A percentile compares a stretch with the other conserved stretches of the same genome.
These are phyloP conservation scores for Ganoderma sinense DNA, from an alignment of 1,284 basidiomycete genomes.

Conservation along the genomic window DNA sequence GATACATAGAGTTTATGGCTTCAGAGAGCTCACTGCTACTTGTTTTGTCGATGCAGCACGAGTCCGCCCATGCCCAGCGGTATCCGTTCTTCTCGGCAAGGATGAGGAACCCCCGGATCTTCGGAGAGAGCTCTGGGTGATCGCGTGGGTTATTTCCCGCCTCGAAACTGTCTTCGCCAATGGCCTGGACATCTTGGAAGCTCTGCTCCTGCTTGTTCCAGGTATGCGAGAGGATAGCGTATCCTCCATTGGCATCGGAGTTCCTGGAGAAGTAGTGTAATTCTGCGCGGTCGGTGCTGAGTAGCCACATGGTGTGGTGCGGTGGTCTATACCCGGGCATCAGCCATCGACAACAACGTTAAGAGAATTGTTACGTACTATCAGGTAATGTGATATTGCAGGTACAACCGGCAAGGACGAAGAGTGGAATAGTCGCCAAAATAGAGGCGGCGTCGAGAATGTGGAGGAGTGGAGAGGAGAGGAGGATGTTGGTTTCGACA, in stretches of 20 bases:
- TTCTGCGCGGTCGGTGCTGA: neutral
- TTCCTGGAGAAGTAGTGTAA: neutral
- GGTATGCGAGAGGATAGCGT: neutral
- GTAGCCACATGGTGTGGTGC: neutral
- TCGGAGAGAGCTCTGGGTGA: neutral
- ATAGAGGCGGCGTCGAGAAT: too few relatives aligned
- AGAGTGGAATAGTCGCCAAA: too few relatives aligned
- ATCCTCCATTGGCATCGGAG: neutral
- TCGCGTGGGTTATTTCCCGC: neutral
- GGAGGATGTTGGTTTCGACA: too few relatives aligned
- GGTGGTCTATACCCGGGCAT: too few relatives aligned
- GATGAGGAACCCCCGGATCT: neutral
- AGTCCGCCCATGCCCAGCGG: neutral
- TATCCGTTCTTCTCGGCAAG: neutral
- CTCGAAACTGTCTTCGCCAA: too few relatives aligned
- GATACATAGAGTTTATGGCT: conserved; percentile 7
- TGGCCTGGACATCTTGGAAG: neutral
- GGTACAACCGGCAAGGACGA: too few relatives aligned
- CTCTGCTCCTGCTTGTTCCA: neutral
- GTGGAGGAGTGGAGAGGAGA: too few relatives aligned
- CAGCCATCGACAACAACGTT: too few relatives aligned
- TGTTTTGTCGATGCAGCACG: neutral
- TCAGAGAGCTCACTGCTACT: neutral
- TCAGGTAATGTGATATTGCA: too few relatives aligned
- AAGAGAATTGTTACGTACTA: too few relatives aligned